Evolutionary conservation across 306 rosid species (phyloP).

Genomic region (Prunus kanzakura): DNA sequence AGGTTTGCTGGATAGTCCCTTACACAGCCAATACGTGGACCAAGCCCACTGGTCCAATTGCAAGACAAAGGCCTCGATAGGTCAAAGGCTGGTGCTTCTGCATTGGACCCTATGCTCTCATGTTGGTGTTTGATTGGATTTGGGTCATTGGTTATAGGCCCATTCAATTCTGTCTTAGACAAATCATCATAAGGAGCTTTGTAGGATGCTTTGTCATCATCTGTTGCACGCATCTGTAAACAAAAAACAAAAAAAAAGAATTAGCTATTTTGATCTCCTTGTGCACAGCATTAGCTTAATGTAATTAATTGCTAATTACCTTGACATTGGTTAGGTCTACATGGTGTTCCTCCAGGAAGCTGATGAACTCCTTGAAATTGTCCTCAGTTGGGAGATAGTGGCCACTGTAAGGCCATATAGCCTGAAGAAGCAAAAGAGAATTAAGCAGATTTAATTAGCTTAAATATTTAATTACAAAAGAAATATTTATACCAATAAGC

Average conservation of each 20-base stretch:
- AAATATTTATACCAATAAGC: too few relatives aligned
- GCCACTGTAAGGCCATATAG: slow-evolving; percentile 60
- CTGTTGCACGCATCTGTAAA: slow-evolving; percentile 34
- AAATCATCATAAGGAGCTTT: not conserved
- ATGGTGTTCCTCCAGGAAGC: slow-evolving; percentile 36
- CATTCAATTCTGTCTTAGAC: slow-evolving; percentile 1
- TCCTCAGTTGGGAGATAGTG: slow-evolving; percentile 55
- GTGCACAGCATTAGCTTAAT: too few relatives aligned
- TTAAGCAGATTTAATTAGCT: too few relatives aligned
- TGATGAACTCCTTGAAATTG: slow-evolving; percentile 46
- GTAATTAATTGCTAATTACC: slow-evolving; percentile 16
- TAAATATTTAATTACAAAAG: too few relatives aligned
- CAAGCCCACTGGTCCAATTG: slow-evolving; percentile 44
- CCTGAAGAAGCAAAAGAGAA: slow-evolving; percentile 15
- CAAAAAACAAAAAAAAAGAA: not conserved
- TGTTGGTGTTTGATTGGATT: slow-evolving; percentile 8
- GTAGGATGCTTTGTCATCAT: slow-evolving; percentile 26
- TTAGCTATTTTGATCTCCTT: not conserved
- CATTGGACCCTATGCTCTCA: not conserved
- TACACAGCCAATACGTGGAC: slow-evolving; percentile 54
- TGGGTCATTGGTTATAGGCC: not conserved
- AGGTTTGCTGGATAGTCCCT: slow-evolving; percentile 42
- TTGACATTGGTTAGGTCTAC: slow-evolving; percentile 42
- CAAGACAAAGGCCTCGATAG: slow-evolving; percentile 36
- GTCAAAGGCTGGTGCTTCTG: slow-evolving; percentile 21